Percentiles rank a stretch among this genome's conserved stretches.
Evolutionary conservation across 2,329 filamentous ascomycete species (phyloP).

Genomic region (Pochonia chlamydosporia): DNA sequence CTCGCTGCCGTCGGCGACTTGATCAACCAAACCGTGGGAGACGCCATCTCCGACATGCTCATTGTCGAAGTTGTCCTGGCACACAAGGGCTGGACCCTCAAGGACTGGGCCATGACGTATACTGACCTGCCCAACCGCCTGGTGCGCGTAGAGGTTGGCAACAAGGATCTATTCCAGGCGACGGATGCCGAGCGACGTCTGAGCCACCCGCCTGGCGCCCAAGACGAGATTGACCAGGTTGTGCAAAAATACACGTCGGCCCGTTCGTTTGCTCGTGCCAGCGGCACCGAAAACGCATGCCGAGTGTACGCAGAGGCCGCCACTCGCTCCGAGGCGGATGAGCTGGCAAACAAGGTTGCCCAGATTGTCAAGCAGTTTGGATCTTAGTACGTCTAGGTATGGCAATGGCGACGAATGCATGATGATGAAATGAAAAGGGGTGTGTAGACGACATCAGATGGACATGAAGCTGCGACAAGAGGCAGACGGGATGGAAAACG

Average conservation of each 20-base stretch:
- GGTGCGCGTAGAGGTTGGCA: slow-evolving; percentile 82
- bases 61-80: slow-evolving; percentile 94
- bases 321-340: slow-evolving; percentile 82
- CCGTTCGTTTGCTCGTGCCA: slow-evolving; percentile 84
- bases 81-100: slow-evolving; percentile 85
- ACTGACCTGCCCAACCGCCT: slow-evolving; percentile 90
- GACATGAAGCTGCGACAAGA: too few relatives aligned
- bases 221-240: slow-evolving; percentile 78
- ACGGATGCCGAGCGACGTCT: slow-evolving; percentile 89
- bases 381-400: slow-evolving; percentile 17
- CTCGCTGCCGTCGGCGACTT: slow-evolving; percentile 79
- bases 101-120: slow-evolving; percentile 91
- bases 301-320: slow-evolving; percentile 94
- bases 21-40: slow-evolving; percentile 97
- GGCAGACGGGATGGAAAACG: too few relatives aligned
- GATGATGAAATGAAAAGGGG: background rate
- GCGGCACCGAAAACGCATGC: slow-evolving; percentile 92
- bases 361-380: slow-evolving; percentile 61
- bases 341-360: slow-evolving; percentile 79
- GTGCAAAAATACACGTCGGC: slow-evolving; percentile 90
- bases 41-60: slow-evolving; percentile 92
- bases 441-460: background rate
- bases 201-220: slow-evolving; percentile 69
- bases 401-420: background rate
- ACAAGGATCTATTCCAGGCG: slow-evolving; percentile 85